Evolutionary conservation across 768 basidiomycete genomes (phyloP).

Genomic region (Mycena metata): DNA sequence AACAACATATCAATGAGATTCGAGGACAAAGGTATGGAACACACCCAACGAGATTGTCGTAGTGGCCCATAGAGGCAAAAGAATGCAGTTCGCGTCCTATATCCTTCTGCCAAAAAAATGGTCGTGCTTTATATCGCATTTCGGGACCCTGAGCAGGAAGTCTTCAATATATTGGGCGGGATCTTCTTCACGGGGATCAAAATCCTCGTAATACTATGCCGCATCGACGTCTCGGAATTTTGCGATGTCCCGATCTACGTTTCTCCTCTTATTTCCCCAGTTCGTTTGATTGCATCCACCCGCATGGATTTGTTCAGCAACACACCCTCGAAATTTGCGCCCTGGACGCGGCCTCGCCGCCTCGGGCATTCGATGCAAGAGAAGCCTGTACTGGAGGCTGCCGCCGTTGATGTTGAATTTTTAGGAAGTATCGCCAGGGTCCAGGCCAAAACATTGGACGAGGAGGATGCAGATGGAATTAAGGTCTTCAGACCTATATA

Average conservation of each 20-base stretch:
- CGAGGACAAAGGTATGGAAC: slow-evolving; percentile 5
- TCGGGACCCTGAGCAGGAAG: too few species aligned
- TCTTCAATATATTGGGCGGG: slow-evolving; percentile 1
- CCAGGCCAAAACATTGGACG: too few species aligned
- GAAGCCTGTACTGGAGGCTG: too few species aligned
- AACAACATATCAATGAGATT: slow-evolving; percentile 12
- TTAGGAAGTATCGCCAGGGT: too few species aligned
- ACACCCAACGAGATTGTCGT: slow-evolving; percentile 15
- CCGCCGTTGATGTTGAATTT: too few species aligned
- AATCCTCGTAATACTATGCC: background rate
- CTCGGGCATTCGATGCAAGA: too few species aligned
- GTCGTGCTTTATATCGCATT: background rate
- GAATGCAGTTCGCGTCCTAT: slow-evolving; percentile 10
- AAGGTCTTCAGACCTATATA: too few species aligned
- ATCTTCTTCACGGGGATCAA: slow-evolving; percentile 3
- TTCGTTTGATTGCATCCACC: slow-evolving; percentile 6
- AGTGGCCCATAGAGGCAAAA: slow-evolving; percentile 11
- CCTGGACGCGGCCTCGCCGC: too few species aligned
- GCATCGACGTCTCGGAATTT: slow-evolving; percentile 7
- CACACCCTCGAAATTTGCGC: background rate
- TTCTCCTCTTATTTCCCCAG: background rate
- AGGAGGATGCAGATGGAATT: too few species aligned
- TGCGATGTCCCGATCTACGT: background rate
- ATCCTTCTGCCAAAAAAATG: slow-evolving; percentile 7
- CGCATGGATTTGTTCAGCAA: too few species aligned